phyloP scores from a whole-genome alignment of 306 rosid species.

The Abrus pulchellus region DNA sequence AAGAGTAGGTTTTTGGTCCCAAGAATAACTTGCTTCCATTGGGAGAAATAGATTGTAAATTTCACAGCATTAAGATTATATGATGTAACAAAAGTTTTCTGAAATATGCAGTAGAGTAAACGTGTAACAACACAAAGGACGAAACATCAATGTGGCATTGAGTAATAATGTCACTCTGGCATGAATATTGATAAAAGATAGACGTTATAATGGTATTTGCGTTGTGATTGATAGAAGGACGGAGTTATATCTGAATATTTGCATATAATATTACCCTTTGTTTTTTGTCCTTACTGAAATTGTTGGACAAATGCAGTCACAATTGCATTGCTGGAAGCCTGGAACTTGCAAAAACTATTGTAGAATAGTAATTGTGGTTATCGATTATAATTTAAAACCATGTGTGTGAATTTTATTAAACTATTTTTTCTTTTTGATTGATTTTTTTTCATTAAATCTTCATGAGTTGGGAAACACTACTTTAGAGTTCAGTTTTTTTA shows the following conservation, averaged over 20 bases:
- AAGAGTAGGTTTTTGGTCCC: not conserved
- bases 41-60: not conserved
- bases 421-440: not conserved
- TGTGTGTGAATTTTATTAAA: no score
- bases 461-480: not conserved
- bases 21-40: constrained; percentile 6
- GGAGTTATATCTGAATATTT: no score
- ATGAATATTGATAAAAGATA: not conserved
- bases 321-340: not conserved
- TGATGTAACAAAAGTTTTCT: not conserved
- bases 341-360: not conserved
- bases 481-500: not conserved
- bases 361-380: no score
- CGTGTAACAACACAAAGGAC: not conserved
- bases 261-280: no score
- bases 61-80: not conserved
- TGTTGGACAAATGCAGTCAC: not conserved
- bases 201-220: not conserved
- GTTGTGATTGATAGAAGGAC: no score
- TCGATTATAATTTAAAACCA: no score
- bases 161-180: no score
- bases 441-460: not conserved
- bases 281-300: not conserved
- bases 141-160: not conserved
- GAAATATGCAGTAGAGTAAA: not conserved